Evolutionary conservation across 2,329 filamentous ascomycete genomes (phyloP), one percentile per base, ranked within the genome.

Genomic region (Keithomyces neogunnii): DNA sequence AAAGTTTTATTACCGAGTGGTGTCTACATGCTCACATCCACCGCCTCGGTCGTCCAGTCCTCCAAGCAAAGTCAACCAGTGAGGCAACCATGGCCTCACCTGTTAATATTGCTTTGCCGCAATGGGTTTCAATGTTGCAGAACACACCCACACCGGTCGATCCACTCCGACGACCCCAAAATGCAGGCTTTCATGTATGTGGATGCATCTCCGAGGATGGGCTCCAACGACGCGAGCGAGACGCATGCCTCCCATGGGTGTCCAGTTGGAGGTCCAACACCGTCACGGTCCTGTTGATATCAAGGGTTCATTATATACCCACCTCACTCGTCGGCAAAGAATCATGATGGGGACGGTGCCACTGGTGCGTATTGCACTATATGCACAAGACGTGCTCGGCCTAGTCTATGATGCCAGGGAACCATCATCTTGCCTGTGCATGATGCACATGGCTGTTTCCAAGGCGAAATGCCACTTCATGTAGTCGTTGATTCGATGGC

Each of bases 191-290:
- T 53, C 45, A 46, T 39, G 31, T 51, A 45, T 46, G 48, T 44
- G 51, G 49, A 53, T 30, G 49, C 48, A 51, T 51, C 42, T 48
- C 49, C 49, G 48, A 39, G 48, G 30, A 46, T 48, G 31, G 51
- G 45, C 19, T 31, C 48, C 32, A 46, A 46, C 49, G 33, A 53
- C 39, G 35, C 45, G 45, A 53, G 45, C 45, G 30, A 51, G 33
- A 46, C 46, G 48, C 49, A 51, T 53, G 19, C 33, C 43, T 45
- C 45, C 29, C 28, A 48, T n/a, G 32, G 31, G 46, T 40, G 47
- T 46, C 51, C 43, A 47, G 47, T 47, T 47, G 13, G 19, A 38
- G 43, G 42, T 42, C 31, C 31, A 40, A 48, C 26, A 19, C 19
- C 19, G 19, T 48, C 36, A 26, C 7, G 36, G 45, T 44, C 47